Evolutionary conservation across 345 rosid genomes (phyloP), one percentile per base, ranked within the genome.

Genomic region (Ceriops decandra): DNA sequence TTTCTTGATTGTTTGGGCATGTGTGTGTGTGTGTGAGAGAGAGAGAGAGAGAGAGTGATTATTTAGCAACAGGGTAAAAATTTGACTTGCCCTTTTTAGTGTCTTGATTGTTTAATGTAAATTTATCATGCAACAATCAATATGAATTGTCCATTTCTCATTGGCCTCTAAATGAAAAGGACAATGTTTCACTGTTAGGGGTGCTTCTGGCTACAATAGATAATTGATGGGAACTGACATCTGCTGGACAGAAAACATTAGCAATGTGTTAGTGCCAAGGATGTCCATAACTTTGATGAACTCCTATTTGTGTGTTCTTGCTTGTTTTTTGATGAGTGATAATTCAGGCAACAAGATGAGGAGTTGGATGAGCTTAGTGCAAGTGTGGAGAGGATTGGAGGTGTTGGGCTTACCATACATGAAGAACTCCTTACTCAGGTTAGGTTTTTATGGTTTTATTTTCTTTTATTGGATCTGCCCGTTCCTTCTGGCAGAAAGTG

Each of bases 371-470:
- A 90, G 76, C 91, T 95, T 16, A 95, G 99, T 78, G 85, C 81
- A 28, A 95, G 97, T 62, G 97, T 95, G 74, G 83, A 86, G 84
- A 85, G 97, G 74, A 87, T 91, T 62, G 99, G 99, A 49, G 92
- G 92, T 62, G 96, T 95, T 70, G 98, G 99, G 62, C 93, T 91
- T 60, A 95, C 98, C 58, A 95, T 95, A 79, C 98, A 87, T 13
- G 99, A 95, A n/a, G 99, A 95, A 69, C 98, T 95, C 51, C 77
- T 79, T 74, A 85, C 93, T 57, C 99, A 91, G 86, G 98, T 91
- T 52, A 58, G 81, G 33, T 69, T 58, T 56, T 51, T 71, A 47
- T 60, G 35, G 35, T 31, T 63, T 69, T 6, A 53, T 70, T 56
- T 47, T 47, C 15, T 28, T 30, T 51, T 42, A 17, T 35, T 49